These are phyloP conservation scores for Picea abies DNA, from an alignment of 83 land plant genomes.

Conservation along the genomic window DNA sequence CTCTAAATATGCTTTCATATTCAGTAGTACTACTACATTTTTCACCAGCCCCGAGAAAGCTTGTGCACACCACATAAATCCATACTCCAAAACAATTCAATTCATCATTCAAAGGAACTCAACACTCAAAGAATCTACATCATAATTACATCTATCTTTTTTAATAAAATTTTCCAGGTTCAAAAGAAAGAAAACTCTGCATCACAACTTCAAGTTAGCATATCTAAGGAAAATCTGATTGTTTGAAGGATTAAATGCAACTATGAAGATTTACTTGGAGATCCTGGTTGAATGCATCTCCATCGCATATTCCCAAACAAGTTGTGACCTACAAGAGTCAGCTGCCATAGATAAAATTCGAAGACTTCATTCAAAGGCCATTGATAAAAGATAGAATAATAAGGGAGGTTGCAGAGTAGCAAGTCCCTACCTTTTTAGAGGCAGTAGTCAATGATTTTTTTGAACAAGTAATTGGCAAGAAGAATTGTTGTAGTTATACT, in stretches of 20 bases:
- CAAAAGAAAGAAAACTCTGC: background rate
- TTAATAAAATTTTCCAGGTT: too few species aligned
- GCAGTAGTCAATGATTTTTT: too few species aligned
- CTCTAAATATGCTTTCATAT: background rate
- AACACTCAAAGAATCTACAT: too few species aligned
- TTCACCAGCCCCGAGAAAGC: background rate
- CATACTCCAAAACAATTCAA: too few species aligned
- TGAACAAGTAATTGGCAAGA: too few species aligned
- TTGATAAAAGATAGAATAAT: too few species aligned
- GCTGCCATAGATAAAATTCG: background rate
- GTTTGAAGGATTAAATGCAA: background rate
- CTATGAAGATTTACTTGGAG: background rate
- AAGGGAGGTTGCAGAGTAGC: too few species aligned
- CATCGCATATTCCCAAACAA: background rate
- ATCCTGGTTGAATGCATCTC: background rate
- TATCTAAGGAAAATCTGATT: background rate
- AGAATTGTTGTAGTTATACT: too few species aligned
- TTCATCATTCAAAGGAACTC: too few species aligned
- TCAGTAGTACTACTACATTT: background rate
- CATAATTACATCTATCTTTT: too few species aligned
- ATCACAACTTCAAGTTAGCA: background rate
- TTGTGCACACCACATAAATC: background rate
- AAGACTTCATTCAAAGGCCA: too few species aligned
- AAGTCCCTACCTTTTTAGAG: too few species aligned
- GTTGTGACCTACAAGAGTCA: slow-evolving; percentile 9